Evolutionary conservation across 2,329 filamentous ascomycete genomes (phyloP).

Genomic region (Calonectria fujianensis): DNA sequence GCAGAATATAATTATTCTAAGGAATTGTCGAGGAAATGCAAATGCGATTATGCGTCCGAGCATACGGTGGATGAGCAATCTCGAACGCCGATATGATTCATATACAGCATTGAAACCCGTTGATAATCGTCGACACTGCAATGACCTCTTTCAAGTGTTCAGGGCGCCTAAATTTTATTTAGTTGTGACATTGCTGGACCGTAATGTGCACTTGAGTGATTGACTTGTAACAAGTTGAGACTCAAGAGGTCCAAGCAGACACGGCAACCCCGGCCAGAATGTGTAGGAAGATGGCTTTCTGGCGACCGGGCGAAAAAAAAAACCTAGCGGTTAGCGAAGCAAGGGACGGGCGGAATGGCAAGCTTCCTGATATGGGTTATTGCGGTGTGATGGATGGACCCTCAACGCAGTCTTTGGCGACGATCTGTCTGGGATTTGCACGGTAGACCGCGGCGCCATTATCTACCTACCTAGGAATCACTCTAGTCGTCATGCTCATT

Average conservation of each 20-base stretch:
- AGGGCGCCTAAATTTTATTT: neutral
- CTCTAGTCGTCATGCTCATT: constrained; percentile 50
- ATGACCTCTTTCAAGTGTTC: too few relatives aligned
- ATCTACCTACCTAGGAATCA: constrained; percentile 42
- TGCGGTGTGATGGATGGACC: constrained; percentile 23
- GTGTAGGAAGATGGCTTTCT: neutral
- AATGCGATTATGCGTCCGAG: neutral
- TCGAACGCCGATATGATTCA: neutral
- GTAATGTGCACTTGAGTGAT: constrained; percentile 5
- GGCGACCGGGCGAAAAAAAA: neutral
- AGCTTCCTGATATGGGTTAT: neutral
- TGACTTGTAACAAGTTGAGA: constrained; percentile 9
- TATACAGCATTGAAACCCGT: neutral
- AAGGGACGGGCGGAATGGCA: neutral
- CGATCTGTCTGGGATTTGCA: constrained; percentile 49
- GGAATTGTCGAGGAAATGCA: neutral
- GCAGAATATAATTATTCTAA: neutral
- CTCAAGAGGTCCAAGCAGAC: constrained; percentile 6
- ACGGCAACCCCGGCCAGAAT: neutral
- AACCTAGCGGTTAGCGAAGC: neutral
- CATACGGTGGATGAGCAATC: neutral
- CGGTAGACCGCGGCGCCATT: constrained; percentile 44
- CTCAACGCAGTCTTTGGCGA: constrained; percentile 39
- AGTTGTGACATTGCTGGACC: neutral
- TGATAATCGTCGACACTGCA: neutral